A percentile compares a stretch with the other conserved stretches of the same genome.
Evolutionary conservation across 306 rosid species (phyloP).

Genomic region (Prosopis cineraria): DNA sequence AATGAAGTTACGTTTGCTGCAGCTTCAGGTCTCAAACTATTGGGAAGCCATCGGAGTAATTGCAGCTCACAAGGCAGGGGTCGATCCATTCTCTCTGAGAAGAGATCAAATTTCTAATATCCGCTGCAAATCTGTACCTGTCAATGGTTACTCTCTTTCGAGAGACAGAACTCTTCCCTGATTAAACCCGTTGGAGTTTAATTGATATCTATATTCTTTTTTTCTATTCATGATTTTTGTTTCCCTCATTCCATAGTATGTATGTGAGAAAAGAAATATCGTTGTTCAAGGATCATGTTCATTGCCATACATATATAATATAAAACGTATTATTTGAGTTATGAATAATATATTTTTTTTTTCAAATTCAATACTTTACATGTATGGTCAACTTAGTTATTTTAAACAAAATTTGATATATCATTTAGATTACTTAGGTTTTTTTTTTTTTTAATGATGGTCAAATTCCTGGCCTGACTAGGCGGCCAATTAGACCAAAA

Average conservation of each 20-base stretch:
- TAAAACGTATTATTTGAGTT: too few relatives aligned
- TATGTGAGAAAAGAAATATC: background rate
- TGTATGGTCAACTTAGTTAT: too few relatives aligned
- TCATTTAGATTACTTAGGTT: too few relatives aligned
- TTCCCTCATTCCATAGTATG: background rate
- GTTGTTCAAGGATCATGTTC: background rate
- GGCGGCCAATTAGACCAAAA: background rate
- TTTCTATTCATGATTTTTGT: background rate
- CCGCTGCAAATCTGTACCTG: constrained; percentile 34
- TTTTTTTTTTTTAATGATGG: background rate
- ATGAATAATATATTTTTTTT: too few relatives aligned
- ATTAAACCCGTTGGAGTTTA: constrained; percentile 10
- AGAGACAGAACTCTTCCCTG: constrained; percentile 33
- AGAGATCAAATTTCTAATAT: constrained; percentile 63
- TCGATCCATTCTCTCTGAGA: constrained; percentile 79
- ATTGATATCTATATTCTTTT: background rate
- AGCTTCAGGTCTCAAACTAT: constrained; percentile 87
- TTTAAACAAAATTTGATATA: too few relatives aligned
- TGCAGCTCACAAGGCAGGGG: constrained; percentile 93
- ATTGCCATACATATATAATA: too few relatives aligned
- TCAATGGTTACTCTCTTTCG: constrained; percentile 55
- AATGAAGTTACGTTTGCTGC: constrained; percentile 42
- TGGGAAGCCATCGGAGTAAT: constrained; percentile 94
- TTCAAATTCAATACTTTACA: too few relatives aligned
- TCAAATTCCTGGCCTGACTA: background rate